Conservation (phyloP, 1,284 basidiomycete genomes). For the Trametes hirsuta region DNA sequence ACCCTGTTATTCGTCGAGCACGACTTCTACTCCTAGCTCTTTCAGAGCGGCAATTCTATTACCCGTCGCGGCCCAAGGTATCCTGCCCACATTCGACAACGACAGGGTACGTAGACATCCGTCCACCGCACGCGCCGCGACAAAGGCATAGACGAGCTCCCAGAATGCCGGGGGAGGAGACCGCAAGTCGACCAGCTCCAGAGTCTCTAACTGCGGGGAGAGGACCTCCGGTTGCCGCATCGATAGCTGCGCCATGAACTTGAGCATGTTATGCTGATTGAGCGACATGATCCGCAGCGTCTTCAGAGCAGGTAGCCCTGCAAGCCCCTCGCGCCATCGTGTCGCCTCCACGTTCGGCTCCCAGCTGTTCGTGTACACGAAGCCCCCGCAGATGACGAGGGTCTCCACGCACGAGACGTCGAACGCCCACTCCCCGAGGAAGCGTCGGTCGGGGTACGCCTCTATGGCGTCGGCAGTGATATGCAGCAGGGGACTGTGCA, state of each 20-base stretch:
- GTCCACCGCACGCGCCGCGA: no score
- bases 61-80: no score
- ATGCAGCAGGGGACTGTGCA: slow-evolving; percentile 1
- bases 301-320: slow-evolving; percentile 5
- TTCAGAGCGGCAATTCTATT: no score
- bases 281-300: slow-evolving; percentile 10
- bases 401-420: slow-evolving; percentile 7
- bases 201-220: slow-evolving; percentile 4
- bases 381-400: slow-evolving; percentile 3
- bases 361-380: background rate
- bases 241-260: background rate
- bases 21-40: no score
- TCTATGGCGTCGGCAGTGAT: background rate
- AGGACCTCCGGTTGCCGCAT: background rate
- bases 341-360: background rate
- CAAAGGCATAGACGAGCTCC: no score
- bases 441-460: background rate
- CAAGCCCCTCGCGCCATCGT: background rate
- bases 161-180: no score
- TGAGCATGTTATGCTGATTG: background rate
- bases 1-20: no score
- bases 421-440: slow-evolving; percentile 6
- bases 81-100: no score
- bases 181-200: slow-evolving; percentile 8
- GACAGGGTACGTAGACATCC: no score